Conservation (phyloP, 768 basidiomycete species). For the Mycena maculata region DNA sequence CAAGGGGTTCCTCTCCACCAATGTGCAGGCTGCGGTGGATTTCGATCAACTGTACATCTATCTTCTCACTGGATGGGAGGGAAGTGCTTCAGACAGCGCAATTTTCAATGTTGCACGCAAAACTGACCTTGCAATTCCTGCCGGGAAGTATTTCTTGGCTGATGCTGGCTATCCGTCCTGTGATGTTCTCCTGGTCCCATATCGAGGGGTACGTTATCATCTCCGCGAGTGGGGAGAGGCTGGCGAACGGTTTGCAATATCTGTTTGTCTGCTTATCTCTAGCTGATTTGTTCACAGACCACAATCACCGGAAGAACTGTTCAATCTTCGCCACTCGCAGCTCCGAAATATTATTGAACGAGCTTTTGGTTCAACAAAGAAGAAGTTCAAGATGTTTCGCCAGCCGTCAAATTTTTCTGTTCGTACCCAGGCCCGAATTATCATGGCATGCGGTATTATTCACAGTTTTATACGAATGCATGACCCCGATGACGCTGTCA, state of each 20-base stretch:
- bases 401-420: conserved; percentile 25
- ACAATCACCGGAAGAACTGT: conserved; percentile 37
- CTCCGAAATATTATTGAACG: conserved; percentile 40
- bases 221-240: conserved; percentile 15
- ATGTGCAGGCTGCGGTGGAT: neutral
- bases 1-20: neutral
- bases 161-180: conserved; percentile 15
- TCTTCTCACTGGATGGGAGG: too few species aligned
- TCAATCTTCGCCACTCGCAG: conserved; percentile 38
- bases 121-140: neutral
- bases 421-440: conserved; percentile 32
- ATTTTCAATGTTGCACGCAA: neutral
- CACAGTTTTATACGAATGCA: conserved; percentile 39
- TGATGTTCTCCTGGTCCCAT: conserved; percentile 17
- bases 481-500: conserved; percentile 17
- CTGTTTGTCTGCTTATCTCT: neutral
- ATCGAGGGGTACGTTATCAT: conserved; percentile 5
- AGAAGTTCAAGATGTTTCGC: conserved; percentile 26
- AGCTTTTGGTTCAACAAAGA: conserved; percentile 39
- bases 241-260: neutral
- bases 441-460: conserved; percentile 30
- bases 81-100: neutral
- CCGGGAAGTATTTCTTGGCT: neutral
- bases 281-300: neutral
- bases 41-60: conserved; percentile 1